Evolutionary conservation across 805 yeast genomes (phyloP), one percentile per base, ranked within the genome.

Genomic region (Saccharomycodes ludwigii): DNA sequence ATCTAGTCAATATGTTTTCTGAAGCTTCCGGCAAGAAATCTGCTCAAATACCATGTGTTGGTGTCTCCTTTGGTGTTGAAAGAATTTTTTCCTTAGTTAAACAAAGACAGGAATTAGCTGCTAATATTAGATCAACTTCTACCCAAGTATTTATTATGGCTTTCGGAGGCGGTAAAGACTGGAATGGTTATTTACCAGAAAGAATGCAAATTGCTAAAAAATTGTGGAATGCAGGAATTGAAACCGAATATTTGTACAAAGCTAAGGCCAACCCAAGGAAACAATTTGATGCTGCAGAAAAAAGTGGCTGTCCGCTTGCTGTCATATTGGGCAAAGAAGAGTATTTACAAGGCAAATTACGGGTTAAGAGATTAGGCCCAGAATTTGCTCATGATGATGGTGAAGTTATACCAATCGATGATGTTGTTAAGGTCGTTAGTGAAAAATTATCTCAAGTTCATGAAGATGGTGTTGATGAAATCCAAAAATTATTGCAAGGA

Each of bases 81-180:
- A 75, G 98, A 56, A 59, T 91, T 40, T 91, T 91, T 55, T 84
- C 97, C 6, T 61, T 91, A 38, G 74, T 91, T 47, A 85, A 82
- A 55, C 77, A 82, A 31, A 72, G 94, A 53, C 66, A 70, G 26
- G 71, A 71, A 19, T 58, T 73, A 32, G 67, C 71, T 43, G 75
- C 75, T 20, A 68, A 44, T 36, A 66, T 86, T 35, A 73, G 91
- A 46, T 74, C 96, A 21, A 69, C 86, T 18, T 75, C 88, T 23
- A 93, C 98, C 13, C 94, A 91, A 56, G 97, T 83, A 10, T 91
- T 66, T 50, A 78, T 91, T 30, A 86, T 91, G 95, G 97, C 98
- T 1, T 86, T 91, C 50, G 98, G 98, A 43, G 97, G 96, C 48
- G 98, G 97, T 48, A 81, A 81, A 46, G 93, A 79, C 39, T 86